phyloP scores from a whole-genome alignment of 345 rosid species.

The Geranium rotundifolium region DNA sequence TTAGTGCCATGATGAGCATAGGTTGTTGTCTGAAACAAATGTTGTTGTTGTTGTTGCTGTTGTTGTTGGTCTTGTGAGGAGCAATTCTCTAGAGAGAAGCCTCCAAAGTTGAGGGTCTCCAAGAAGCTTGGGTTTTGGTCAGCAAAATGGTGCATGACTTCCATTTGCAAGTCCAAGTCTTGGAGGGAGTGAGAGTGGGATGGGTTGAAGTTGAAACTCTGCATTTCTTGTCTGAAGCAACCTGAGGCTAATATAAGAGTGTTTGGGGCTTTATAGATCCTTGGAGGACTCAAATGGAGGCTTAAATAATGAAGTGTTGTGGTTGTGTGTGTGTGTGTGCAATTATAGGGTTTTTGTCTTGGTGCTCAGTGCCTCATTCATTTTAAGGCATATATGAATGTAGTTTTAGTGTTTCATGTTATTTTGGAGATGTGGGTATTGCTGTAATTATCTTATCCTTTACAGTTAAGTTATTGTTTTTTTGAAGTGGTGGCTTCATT shows the following conservation, averaged over 20 bases:
- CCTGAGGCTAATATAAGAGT: conserved; percentile 14
- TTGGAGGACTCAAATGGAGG: conserved; percentile 4
- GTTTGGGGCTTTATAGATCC: not conserved
- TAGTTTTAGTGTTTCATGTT: conserved; percentile 2
- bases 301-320: not conserved
- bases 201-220: conserved; percentile 14
- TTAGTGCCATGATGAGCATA: conserved; percentile 9
- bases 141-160: conserved; percentile 20
- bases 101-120: conserved; percentile 16
- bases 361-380: not conserved
- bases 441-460: conserved; percentile 13
- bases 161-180: conserved; percentile 21
- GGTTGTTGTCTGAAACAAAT: conserved; percentile 7
- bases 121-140: conserved; percentile 19
- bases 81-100: conserved; percentile 16
- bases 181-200: conserved; percentile 11
- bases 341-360: conserved; percentile 2
- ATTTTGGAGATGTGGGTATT: not conserved
- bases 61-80: not conserved
- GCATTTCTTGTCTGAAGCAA: conserved; percentile 19
- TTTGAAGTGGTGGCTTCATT: conserved; percentile 14
- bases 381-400: not conserved
- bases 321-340: conserved; percentile 1
- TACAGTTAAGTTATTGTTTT: conserved; percentile 15
- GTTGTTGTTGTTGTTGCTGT: conserved; percentile 11